Evolutionary conservation across 2,329 filamentous ascomycete genomes (phyloP), one percentile per base, ranked within the genome.

Genomic region (Aspergillus brunneoviolaceus): DNA sequence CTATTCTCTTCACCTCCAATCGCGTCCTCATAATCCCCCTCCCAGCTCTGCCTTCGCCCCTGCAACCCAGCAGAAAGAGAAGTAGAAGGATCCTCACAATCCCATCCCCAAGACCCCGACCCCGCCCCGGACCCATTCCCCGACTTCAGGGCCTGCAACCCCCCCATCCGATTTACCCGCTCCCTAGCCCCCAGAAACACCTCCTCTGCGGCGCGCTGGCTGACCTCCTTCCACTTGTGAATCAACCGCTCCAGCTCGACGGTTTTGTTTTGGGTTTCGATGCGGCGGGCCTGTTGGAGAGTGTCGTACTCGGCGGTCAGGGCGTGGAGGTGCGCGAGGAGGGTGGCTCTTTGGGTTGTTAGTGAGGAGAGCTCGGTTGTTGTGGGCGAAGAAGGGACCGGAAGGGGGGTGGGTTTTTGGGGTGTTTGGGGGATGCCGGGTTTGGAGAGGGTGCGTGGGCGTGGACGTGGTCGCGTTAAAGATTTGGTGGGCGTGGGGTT

Each of bases 121-220:
- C 70, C 74, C 65, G 80, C 80, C 27, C 27, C 27, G 7, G 27
- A 27, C 7, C 27, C 27, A 27, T 27, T 27, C 27, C 27, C 27
- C 4, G 27, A 27, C 27, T 54, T 76, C 82, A 82, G 83, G 88
- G 6, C 80, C 85, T 39, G 77, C 74, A 47, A 88, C 79, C 1
- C 87, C 87, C 21, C 87, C 83, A 88, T 87, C 65, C 82, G 77
- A 67, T 85, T 79, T 39, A 89, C 80, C 57, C 85, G 76, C 70
- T 87, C 85, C 63, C 82, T 81, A 23, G 88, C 85, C 21, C 79
- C 76, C 25, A 76, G 80, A 71, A 89, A 91, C 11, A 90, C 75
- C 67, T 89, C 87, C 65, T 91, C 89, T 1, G 89, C 89, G 6
- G 87, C 88, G 53, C 81, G 76, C 63, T 87, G 81, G 60, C 84